phyloP scores from a whole-genome alignment of 495 filamentous ascomycete genomes.

The Aspergillus asperescens region DNA sequence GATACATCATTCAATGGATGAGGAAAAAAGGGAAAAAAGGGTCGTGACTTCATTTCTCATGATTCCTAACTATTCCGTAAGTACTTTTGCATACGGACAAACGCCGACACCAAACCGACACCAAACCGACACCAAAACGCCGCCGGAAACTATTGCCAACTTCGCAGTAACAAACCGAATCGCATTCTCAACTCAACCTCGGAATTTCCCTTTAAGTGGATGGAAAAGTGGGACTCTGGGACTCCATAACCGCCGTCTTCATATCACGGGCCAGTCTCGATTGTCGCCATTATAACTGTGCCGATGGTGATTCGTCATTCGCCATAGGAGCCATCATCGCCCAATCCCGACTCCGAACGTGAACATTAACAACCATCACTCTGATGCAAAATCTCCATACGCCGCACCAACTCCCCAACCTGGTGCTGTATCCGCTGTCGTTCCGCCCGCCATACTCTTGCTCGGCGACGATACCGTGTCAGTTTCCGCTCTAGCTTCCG shows the following conservation, averaged over 20 bases:
- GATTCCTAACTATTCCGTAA: neutral
- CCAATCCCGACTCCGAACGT: neutral
- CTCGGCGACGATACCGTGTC: conserved; percentile 4
- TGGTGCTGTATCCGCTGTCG: conserved; percentile 15
- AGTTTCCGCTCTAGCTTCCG: conserved; percentile 13
- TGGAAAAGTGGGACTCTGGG: too few relatives aligned
- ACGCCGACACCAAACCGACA: neutral
- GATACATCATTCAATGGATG: neutral
- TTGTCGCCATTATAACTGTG: neutral
- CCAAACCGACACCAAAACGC: neutral
- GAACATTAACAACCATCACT: neutral
- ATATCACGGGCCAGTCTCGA: neutral
- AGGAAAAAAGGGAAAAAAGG: neutral
- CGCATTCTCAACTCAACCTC: neutral
- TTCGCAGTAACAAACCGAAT: neutral
- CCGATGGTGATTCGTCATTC: neutral
- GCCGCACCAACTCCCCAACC: conserved; percentile 8
- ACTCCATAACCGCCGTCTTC: too few relatives aligned
- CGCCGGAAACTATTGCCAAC: neutral
- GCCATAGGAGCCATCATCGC: neutral
- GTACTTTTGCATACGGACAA: neutral
- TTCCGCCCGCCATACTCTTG: conserved; percentile 12
- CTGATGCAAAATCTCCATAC: conserved; percentile 11
- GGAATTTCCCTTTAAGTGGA: neutral
- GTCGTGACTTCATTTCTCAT: neutral